Evolutionary conservation across 2,329 filamentous ascomycete genomes (phyloP), one percentile per base, ranked within the genome.

Genomic region (Penicillium sumatraense): DNA sequence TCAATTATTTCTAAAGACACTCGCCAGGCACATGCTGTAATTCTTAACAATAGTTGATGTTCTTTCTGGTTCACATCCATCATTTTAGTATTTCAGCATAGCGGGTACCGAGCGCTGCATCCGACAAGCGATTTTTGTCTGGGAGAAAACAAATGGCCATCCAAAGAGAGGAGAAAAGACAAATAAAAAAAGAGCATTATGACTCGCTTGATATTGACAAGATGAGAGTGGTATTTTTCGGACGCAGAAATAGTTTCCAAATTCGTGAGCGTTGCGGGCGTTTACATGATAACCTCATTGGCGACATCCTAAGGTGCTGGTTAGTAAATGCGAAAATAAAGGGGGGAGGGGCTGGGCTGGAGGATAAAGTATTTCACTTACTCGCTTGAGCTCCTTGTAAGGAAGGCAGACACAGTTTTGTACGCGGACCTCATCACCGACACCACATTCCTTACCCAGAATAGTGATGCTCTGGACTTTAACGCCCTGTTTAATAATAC

Each of bases 381-480:
- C 91, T 80, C 93, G 86, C 86, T 97, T 98, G 74, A 99, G 79
- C 80, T 98, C 95, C 84, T 99, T 99, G 78, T 93, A 96, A 9
- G 95, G 95, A 80, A 99, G 78, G 79, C 95, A 98, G 57, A 99
- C 88, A 74, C 95, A 99, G 80, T 99, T 98, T 80, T 98, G 93
- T 66, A 99, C 92, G 60, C 92, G 86, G 10, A 98, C 88, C 77
- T 98, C 95, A 68, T 99, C 95, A 3, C 89, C 92, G 26, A 98
- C 95, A 53, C 82, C 86, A 70, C 93, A 98, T 76, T 99, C 95
- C 82, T 98, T 97, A 72, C 93, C 93, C 60, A 99, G 78, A 64
- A 98, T 99, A 44, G 93, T 98, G 72, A 98, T 95, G 75, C 91
- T 96, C 82, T 98, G 95, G 49, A 99, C 95, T 83, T 98, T 98